These are phyloP conservation scores for Aspergillus alliaceus DNA, from an alignment of 2,329 filamentous ascomycete genomes.

Conservation along the genomic window DNA sequence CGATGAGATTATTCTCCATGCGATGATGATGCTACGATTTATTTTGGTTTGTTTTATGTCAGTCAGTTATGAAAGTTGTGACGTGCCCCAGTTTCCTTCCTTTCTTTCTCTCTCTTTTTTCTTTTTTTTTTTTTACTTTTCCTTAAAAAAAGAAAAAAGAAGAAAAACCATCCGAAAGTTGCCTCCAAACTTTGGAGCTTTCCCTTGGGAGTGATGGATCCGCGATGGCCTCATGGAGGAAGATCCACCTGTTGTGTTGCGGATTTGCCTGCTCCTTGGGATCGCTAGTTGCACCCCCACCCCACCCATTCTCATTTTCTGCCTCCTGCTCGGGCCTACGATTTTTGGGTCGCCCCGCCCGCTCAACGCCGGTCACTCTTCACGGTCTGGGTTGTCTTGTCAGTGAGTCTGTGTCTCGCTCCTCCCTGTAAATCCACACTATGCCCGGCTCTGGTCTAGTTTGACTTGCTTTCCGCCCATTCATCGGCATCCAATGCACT, in stretches of 20 bases:
- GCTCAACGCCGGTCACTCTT: slow-evolving; percentile 18
- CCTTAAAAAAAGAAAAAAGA: neutral
- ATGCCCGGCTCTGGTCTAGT: slow-evolving; percentile 14
- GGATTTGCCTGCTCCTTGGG: slow-evolving; percentile 23
- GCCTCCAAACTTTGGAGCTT: slow-evolving; percentile 7
- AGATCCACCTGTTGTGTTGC: slow-evolving; percentile 18
- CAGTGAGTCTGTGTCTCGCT: neutral
- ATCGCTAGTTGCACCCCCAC: slow-evolving; percentile 24
- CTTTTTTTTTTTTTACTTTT: no score
- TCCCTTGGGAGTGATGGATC: slow-evolving; percentile 13
- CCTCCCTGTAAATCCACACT: slow-evolving; percentile 14
- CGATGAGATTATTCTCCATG: neutral
- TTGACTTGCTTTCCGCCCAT: slow-evolving; percentile 10
- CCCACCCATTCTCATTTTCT: slow-evolving; percentile 13
- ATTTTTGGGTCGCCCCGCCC: slow-evolving; percentile 21
- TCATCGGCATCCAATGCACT: slow-evolving; percentile 8
- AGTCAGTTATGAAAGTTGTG: neutral
- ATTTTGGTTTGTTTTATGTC: neutral
- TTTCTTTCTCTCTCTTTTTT: no score
- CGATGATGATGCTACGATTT: neutral
- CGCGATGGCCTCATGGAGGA: slow-evolving; percentile 18
- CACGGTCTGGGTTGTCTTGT: slow-evolving; percentile 8
- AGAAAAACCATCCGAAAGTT: slow-evolving; percentile 4
- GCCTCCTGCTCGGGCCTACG: slow-evolving; percentile 17
- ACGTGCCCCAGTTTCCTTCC: slow-evolving; percentile 2